phyloP scores from a whole-genome alignment of 2,329 filamentous ascomycete species.

The Chrysosporium keratinophilum region DNA sequence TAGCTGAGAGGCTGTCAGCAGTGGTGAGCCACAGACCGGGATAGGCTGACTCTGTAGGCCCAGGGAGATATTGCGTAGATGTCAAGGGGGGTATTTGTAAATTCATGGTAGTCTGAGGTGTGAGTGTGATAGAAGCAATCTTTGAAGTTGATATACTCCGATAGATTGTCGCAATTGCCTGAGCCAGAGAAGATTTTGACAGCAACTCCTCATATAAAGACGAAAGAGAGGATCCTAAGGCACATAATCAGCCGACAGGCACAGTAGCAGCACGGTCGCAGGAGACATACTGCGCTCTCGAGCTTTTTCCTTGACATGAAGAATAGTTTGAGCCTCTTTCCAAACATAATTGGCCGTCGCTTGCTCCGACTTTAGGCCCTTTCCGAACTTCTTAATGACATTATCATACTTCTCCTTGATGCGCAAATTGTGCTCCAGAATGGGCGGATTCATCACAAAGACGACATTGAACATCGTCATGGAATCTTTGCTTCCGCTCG shows the following conservation, averaged over 20 bases:
- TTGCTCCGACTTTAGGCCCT: constrained; percentile 86
- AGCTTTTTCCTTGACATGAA: constrained; percentile 70
- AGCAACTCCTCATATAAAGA: constrained; percentile 36
- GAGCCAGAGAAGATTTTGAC: constrained; percentile 64
- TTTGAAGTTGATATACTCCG: constrained; percentile 70
- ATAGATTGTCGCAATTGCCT: constrained; percentile 72
- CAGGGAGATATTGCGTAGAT: constrained; percentile 63
- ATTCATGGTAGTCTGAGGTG: constrained; percentile 50
- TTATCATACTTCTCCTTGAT: constrained; percentile 77
- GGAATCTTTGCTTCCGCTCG: constrained; percentile 39
- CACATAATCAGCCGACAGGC: background rate
- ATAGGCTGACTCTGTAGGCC: constrained; percentile 56
- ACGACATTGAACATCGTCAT: constrained; percentile 99
- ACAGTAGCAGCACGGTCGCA: background rate
- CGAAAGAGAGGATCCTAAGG: constrained; percentile 27
- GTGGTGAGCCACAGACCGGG: constrained; percentile 80
- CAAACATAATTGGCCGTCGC: constrained; percentile 82
- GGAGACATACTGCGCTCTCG: constrained; percentile 45
- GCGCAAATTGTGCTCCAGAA: constrained; percentile 60
- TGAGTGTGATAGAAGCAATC: constrained; percentile 74
- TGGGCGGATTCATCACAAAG: constrained; percentile 74
- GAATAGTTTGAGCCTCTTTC: constrained; percentile 76
- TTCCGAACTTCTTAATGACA: constrained; percentile 84
- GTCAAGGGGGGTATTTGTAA: constrained; percentile 53
- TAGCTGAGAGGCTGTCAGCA: constrained; percentile 63